phyloP scores from a whole-genome alignment of 495 filamentous ascomycete genomes.

The Trichoderma gamsii region DNA sequence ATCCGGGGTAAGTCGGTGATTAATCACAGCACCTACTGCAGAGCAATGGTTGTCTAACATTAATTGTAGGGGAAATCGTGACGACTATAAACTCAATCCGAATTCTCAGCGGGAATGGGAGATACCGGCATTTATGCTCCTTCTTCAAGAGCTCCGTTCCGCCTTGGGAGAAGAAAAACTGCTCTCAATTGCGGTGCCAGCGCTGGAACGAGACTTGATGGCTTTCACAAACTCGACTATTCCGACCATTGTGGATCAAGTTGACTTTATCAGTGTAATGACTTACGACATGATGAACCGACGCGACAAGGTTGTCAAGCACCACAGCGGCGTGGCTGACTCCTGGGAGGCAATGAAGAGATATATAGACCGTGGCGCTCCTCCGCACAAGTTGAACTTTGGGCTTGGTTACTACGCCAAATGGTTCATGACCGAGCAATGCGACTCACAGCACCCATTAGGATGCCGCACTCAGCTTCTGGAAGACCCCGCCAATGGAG shows the following conservation, averaged over 20 bases:
- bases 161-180: constrained; percentile 54
- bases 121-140: constrained; percentile 56
- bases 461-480: constrained; percentile 58
- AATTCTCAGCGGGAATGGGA: constrained; percentile 57
- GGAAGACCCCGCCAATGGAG: constrained; percentile 59
- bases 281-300: constrained; percentile 76
- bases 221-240: constrained; percentile 60
- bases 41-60: constrained; percentile 10
- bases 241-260: constrained; percentile 54
- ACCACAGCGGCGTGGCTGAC: constrained; percentile 55
- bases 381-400: constrained; percentile 56
- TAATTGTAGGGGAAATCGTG: constrained; percentile 58
- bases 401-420: constrained; percentile 72
- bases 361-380: constrained; percentile 54
- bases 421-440: constrained; percentile 58
- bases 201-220: constrained; percentile 62
- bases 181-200: constrained; percentile 67
- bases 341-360: constrained; percentile 51
- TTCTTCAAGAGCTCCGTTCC: constrained; percentile 54
- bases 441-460: constrained; percentile 35
- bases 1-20: constrained; percentile 49
- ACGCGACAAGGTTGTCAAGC: constrained; percentile 59
- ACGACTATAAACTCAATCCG: constrained; percentile 65
- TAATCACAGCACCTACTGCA: not conserved
- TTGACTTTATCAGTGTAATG: constrained; percentile 78